phyloP scores from a whole-genome alignment of 2,329 filamentous ascomycete genomes.

The Alternaria rosae region DNA sequence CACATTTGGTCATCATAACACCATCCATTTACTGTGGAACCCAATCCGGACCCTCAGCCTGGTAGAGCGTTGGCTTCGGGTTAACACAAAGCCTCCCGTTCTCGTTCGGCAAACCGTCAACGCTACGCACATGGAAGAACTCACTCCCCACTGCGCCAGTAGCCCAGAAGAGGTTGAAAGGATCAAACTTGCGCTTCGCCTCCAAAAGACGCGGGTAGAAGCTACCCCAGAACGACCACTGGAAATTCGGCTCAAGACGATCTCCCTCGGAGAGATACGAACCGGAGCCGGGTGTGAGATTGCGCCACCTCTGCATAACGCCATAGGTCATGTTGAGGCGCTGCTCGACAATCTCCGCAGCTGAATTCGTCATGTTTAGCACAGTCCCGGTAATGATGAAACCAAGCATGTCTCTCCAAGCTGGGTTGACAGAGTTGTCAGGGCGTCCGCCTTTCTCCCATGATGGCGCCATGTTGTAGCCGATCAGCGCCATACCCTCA shows the following conservation, averaged over 20 bases:
- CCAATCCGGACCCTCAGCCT: background rate
- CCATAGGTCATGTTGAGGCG: constrained; percentile 1
- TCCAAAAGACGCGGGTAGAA: background rate
- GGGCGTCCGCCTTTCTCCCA: constrained; percentile 3
- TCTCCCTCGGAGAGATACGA: background rate
- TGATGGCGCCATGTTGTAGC: constrained; percentile 1
- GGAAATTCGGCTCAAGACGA: background rate
- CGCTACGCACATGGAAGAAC: background rate
- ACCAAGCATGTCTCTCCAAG: constrained; percentile 1
- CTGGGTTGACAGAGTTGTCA: constrained; percentile 5
- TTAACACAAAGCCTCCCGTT: background rate
- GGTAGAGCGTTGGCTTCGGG: background rate
- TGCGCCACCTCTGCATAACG: background rate
- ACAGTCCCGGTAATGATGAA: background rate
- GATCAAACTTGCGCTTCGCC: background rate
- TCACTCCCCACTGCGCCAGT: background rate
- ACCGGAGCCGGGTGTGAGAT: background rate
- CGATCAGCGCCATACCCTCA: background rate
- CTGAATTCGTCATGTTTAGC: background rate
- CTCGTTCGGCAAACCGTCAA: background rate
- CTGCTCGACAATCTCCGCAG: background rate
- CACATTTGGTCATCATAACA: background rate
- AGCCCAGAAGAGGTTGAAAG: background rate
- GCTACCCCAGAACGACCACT: background rate
- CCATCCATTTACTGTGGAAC: background rate